phyloP scores from a whole-genome alignment of 2,329 filamentous ascomycete genomes.

The Gnomoniopsis sp. region DNA sequence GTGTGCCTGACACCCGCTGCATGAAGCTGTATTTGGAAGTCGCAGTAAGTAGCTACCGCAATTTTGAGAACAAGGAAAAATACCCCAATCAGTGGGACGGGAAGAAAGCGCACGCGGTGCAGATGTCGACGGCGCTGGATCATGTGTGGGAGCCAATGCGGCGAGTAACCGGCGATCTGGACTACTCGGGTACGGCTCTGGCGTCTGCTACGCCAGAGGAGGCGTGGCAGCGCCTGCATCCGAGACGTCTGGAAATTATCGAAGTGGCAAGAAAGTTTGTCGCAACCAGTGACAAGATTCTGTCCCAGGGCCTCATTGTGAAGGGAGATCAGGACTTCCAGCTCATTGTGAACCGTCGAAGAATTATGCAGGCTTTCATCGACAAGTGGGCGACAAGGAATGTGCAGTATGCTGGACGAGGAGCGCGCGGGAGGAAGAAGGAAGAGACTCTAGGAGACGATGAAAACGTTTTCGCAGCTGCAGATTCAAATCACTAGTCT shows the following conservation, averaged over 20 bases:
- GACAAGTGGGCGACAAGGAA: not conserved
- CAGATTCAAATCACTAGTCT: not conserved
- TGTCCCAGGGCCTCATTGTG: slow-evolving; percentile 12
- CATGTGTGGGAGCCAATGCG: slow-evolving; percentile 48
- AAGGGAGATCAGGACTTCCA: slow-evolving; percentile 2
- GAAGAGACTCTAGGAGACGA: not conserved
- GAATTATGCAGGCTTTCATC: slow-evolving; percentile 6
- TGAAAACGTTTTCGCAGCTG: not conserved
- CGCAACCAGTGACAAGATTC: slow-evolving; percentile 16
- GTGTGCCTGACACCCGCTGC: slow-evolving; percentile 46
- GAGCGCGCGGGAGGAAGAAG: not conserved
- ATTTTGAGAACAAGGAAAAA: slow-evolving; percentile 32
- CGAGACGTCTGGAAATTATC: slow-evolving; percentile 5
- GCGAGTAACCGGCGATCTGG: slow-evolving; percentile 28
- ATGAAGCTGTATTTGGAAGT: slow-evolving; percentile 56
- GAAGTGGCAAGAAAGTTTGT: slow-evolving; percentile 11
- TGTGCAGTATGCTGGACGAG: not conserved
- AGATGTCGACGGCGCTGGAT: slow-evolving; percentile 48
- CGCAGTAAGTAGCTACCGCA: slow-evolving; percentile 45
- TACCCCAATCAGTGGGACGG: slow-evolving; percentile 27
- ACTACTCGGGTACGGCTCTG: slow-evolving; percentile 28
- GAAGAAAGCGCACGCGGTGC: slow-evolving; percentile 43
- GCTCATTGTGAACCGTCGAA: slow-evolving; percentile 7
- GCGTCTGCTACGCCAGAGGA: slow-evolving; percentile 21
- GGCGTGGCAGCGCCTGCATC: slow-evolving; percentile 21